A percentile compares a stretch with the other conserved stretches of the same genome.
Evolutionary conservation across 2,329 filamentous ascomycete genomes (phyloP).

Genomic region (Ilyonectria mors-panacis): DNA sequence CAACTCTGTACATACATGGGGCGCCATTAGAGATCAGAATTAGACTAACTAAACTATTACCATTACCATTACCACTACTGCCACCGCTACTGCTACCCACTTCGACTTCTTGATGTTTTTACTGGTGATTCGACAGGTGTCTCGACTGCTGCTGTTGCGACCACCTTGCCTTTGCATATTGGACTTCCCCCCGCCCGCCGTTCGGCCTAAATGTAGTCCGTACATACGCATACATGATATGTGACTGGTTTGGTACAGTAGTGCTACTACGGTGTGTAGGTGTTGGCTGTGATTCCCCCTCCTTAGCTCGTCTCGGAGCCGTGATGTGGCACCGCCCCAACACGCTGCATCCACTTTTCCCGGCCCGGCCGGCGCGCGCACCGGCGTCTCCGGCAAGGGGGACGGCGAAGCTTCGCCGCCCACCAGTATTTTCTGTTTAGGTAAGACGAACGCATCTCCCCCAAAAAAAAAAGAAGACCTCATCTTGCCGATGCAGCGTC

Average conservation of each 20-base stretch:
- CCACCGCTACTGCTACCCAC: conserved; percentile 3
- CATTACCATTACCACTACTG: conserved; percentile 5
- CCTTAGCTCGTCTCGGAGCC: not conserved
- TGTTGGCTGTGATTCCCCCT: not conserved
- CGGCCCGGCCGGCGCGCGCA: conserved; percentile 19
- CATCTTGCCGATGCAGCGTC: not conserved
- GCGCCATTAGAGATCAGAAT: conserved; percentile 34
- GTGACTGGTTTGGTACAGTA: not conserved
- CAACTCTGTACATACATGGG: conserved; percentile 40
- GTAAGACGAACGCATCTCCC: not conserved
- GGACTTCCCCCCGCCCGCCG: not conserved
- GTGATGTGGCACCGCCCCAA: not conserved
- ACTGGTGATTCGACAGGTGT: not conserved
- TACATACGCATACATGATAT: not conserved
- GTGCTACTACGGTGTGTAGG: not conserved
- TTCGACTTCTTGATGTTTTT: not conserved
- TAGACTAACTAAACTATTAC: conserved; percentile 45
- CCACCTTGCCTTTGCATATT: not conserved
- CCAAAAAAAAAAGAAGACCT: not conserved
- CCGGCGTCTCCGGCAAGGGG: conserved; percentile 20
- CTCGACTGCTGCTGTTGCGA: not conserved
- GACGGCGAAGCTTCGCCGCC: conserved; percentile 9
- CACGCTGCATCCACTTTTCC: conserved; percentile 16
- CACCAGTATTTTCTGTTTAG: not conserved
- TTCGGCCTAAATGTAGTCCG: not conserved